phyloP scores from a whole-genome alignment of 208 protist species.

The Trypanosoma caninum region DNA sequence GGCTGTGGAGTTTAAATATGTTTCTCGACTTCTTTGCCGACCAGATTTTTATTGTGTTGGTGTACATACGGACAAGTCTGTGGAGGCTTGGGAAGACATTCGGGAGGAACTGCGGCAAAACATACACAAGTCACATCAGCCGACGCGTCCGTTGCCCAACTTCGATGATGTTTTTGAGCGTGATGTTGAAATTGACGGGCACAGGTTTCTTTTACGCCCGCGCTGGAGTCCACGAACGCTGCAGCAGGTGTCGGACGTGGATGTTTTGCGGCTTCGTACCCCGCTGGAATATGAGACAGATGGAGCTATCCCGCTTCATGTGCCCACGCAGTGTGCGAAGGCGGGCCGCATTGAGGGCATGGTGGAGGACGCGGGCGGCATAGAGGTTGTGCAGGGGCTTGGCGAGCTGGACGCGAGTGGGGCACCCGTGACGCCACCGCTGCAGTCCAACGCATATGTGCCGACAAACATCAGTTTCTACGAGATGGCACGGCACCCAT shows the following conservation, averaged over 20 bases:
- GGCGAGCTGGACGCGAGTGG: slow-evolving; percentile 69
- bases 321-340: slow-evolving; percentile 52
- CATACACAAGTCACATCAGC: slow-evolving; percentile 63
- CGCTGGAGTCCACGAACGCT: slow-evolving; percentile 81
- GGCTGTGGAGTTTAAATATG: slow-evolving; percentile 69
- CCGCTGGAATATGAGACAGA: slow-evolving; percentile 68
- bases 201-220: slow-evolving; percentile 76
- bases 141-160: slow-evolving; percentile 60
- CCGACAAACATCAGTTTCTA: slow-evolving; percentile 90
- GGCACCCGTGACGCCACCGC: slow-evolving; percentile 36
- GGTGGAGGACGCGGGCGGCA: slow-evolving; percentile 81
- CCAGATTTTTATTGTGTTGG: slow-evolving; percentile 83
- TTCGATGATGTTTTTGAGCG: slow-evolving; percentile 88
- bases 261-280: slow-evolving; percentile 31
- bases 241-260: slow-evolving; percentile 50
- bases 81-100: slow-evolving; percentile 58
- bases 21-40: slow-evolving; percentile 55
- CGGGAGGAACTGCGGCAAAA: slow-evolving; percentile 50
- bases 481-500: slow-evolving; percentile 90
- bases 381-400: slow-evolving; percentile 61
- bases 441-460: slow-evolving; percentile 63
- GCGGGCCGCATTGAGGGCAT: slow-evolving; percentile 61
- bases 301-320: slow-evolving; percentile 49
- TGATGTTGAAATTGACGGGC: slow-evolving; percentile 68
- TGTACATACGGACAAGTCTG: slow-evolving; percentile 66